Percentiles rank a stretch among this genome's conserved stretches.
Conservation (phyloP, 129 eudicot species). For the Tagetes erecta region DNA sequence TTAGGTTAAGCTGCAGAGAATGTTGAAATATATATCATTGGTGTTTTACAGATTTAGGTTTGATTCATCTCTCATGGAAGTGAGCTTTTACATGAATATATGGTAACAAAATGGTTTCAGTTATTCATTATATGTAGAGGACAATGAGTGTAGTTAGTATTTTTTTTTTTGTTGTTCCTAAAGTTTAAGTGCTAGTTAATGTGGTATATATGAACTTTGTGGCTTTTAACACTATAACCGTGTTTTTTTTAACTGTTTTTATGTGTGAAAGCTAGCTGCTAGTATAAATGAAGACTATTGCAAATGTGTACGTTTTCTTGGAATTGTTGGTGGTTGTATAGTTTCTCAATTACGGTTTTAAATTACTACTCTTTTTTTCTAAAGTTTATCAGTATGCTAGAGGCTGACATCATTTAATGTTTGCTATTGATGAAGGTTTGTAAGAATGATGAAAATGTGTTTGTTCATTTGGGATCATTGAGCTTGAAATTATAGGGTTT, state of each 20-base stretch:
- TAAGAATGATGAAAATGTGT: not conserved
- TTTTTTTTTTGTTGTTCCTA: too few species aligned
- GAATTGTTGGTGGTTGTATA: slow-evolving; percentile 9
- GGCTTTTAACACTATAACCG: slow-evolving; percentile 17
- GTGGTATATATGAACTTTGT: slow-evolving; percentile 7
- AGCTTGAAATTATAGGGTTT: slow-evolving; percentile 6
- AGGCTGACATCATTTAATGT: not conserved
- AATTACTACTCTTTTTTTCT: not conserved
- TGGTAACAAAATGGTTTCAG: slow-evolving; percentile 7
- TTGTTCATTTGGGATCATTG: slow-evolving; percentile 6
- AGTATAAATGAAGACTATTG: slow-evolving; percentile 32
- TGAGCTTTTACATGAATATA: not conserved
- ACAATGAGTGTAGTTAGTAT: not conserved
- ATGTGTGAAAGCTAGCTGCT: slow-evolving; percentile 4
- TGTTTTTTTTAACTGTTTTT: slow-evolving; percentile 14
- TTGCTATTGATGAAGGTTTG: slow-evolving; percentile 7
- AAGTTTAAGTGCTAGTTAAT: not conserved
- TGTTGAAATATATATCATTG: not conserved
- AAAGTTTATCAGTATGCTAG: not conserved
- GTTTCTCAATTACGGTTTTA: slow-evolving; percentile 13
- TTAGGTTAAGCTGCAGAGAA: slow-evolving; percentile 13
- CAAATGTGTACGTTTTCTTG: slow-evolving; percentile 13
- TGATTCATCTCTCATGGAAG: slow-evolving; percentile 10
- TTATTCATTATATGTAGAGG: not conserved
- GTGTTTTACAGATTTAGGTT: not conserved